phyloP scores from a whole-genome alignment of 2,329 filamentous ascomycete genomes.

The Myriosclerotinia scirpicola region DNA sequence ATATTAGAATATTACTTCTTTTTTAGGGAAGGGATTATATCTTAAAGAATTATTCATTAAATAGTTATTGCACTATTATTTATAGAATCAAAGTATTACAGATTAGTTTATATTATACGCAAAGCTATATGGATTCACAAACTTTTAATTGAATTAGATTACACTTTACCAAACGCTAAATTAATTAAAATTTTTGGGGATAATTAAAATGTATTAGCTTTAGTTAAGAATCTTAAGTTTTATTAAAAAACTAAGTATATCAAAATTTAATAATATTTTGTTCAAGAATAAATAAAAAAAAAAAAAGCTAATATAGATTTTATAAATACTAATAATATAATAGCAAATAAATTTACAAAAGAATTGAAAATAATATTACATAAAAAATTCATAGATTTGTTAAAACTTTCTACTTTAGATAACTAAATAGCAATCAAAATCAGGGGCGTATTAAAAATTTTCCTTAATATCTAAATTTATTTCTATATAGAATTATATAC shows the following conservation, averaged over 20 bases:
- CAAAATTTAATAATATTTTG: not conserved
- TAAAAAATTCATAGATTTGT: not conserved
- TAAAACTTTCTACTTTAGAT: not conserved
- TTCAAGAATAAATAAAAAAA: not conserved
- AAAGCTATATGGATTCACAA: not conserved
- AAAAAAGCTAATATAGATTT: not conserved
- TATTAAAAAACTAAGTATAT: not conserved
- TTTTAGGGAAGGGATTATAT: not conserved
- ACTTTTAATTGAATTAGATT: not conserved
- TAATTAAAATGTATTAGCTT: not conserved
- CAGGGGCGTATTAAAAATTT: not conserved
- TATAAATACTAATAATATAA: not conserved
- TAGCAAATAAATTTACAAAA: not conserved
- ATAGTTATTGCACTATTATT: not conserved
- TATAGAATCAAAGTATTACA: not conserved
- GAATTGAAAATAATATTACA: not conserved
- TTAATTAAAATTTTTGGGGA: not conserved
- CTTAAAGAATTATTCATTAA: not conserved
- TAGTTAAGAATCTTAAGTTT: not conserved
- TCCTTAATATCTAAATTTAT: too few relatives aligned
- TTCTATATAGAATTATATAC: too few relatives aligned
- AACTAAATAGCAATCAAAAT: not conserved
- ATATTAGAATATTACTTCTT: not conserved
- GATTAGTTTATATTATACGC: not conserved
- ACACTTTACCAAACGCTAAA: not conserved